Evolutionary conservation across 306 rosid species (phyloP).

Genomic region (Urtica urens): DNA sequence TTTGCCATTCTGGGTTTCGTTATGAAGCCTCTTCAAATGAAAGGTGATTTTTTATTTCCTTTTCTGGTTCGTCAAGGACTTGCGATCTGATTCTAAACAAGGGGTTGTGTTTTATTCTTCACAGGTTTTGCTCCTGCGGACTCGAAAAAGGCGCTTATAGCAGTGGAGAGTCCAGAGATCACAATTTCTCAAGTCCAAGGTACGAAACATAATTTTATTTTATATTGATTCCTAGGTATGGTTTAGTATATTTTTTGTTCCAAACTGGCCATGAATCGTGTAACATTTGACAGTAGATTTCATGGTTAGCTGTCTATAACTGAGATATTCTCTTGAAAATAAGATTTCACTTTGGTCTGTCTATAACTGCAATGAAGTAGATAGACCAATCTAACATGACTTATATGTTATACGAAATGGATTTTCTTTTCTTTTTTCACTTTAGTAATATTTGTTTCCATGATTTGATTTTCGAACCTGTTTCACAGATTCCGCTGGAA

Average conservation of each 20-base stretch:
- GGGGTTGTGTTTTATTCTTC: conserved; percentile 14
- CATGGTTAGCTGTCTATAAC: too few relatives aligned
- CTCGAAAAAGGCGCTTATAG: conserved; percentile 19
- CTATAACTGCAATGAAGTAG: too few relatives aligned
- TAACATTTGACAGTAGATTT: too few relatives aligned
- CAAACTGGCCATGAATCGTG: too few relatives aligned
- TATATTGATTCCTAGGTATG: too few relatives aligned
- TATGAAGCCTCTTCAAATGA: conserved; percentile 68
- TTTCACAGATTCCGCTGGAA: conserved; percentile 24
- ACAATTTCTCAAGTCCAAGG: conserved; percentile 37
- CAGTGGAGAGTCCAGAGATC: conserved; percentile 25
- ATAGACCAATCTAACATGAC: too few relatives aligned
- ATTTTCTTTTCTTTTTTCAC: too few relatives aligned
- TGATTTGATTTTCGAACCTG: conserved; percentile 15
- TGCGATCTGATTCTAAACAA: conserved; percentile 13
- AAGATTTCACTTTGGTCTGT: too few relatives aligned
- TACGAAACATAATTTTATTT: conserved; percentile 17
- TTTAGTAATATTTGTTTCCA: too few relatives aligned
- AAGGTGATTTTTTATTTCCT: conserved; percentile 39
- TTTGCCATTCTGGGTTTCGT: conserved; percentile 59
- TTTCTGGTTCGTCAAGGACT: conserved; percentile 7
- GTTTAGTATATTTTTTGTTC: too few relatives aligned
- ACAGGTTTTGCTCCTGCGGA: conserved; percentile 47
- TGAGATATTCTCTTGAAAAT: too few relatives aligned
- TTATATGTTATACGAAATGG: too few relatives aligned